Evolutionary conservation across 2,329 filamentous ascomycete genomes (phyloP).

Genomic region (Colletotrichum magnum): DNA sequence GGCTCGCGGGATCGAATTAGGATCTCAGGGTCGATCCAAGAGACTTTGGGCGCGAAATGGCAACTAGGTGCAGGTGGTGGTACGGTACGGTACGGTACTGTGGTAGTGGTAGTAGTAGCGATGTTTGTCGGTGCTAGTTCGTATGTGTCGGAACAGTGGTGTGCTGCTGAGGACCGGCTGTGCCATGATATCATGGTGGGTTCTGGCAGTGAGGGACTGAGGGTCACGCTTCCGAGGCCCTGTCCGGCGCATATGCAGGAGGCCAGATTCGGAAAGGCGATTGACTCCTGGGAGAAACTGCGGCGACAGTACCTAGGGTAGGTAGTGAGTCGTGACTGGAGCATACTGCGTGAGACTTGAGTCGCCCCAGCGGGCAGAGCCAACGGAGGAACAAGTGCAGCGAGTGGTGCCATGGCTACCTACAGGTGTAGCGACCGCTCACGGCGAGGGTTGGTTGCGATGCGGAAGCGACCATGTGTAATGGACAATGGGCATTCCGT

Average conservation of each 20-base stretch:
- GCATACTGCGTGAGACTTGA: background rate
- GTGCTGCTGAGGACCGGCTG: conserved; percentile 21
- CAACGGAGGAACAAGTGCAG: no score
- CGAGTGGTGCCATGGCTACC: no score
- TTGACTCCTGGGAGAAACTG: conserved; percentile 16
- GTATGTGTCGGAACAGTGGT: conserved; percentile 17
- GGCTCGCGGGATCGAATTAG: conserved; percentile 18
- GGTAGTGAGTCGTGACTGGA: no score
- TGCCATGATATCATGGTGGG: conserved; percentile 41
- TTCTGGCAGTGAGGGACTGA: conserved; percentile 19
- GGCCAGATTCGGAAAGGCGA: conserved; percentile 34
- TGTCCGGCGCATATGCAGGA: conserved; percentile 37
- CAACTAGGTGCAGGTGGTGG: conserved; percentile 1
- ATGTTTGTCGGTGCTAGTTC: conserved; percentile 36
- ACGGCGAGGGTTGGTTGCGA: no score
- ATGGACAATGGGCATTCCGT: no score
- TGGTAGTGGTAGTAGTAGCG: background rate
- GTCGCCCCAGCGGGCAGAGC: no score
- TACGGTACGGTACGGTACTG: background rate
- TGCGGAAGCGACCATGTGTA: no score
- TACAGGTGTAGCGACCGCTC: no score
- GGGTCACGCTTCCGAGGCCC: conserved; percentile 33
- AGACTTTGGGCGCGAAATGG: conserved; percentile 17
- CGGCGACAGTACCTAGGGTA: no score
- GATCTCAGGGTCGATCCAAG: conserved; percentile 17